phyloP scores from a whole-genome alignment of 768 basidiomycete species.

The Heimioporus sp. region DNA sequence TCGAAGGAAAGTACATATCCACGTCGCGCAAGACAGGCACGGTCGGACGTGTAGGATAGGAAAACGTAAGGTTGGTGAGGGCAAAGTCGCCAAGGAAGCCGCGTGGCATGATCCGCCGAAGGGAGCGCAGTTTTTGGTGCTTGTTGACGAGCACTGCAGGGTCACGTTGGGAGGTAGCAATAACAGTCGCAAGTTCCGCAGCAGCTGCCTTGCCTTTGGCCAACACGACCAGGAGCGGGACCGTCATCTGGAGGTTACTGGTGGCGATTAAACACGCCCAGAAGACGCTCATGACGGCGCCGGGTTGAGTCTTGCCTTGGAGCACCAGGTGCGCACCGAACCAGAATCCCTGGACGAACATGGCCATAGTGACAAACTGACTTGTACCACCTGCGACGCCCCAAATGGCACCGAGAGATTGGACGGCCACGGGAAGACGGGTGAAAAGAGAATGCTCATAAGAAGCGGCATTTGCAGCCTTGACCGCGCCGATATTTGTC shows the following conservation, averaged over 20 bases:
- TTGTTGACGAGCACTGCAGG: conserved; percentile 19
- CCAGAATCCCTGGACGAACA: conserved; percentile 98
- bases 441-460: conserved; percentile 52
- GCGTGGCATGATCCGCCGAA: conserved; percentile 66
- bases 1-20: conserved; percentile 65
- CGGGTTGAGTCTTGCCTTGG: conserved; percentile 63
- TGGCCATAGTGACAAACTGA: conserved; percentile 83
- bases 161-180: conserved; percentile 36
- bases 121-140: conserved; percentile 19
- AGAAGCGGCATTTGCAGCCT: conserved; percentile 80
- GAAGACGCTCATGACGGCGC: conserved; percentile 93
- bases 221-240: conserved; percentile 76
- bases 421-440: conserved; percentile 45
- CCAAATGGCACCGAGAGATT: conserved; percentile 69
- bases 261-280: conserved; percentile 95
- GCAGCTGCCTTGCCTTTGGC: conserved; percentile 56
- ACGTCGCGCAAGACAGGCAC: conserved; percentile 57
- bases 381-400: conserved; percentile 62
- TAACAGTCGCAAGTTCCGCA: conserved; percentile 24
- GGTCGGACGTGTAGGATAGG: conserved; percentile 71
- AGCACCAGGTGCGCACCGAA: conserved; percentile 88
- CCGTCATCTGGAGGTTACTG: conserved; percentile 81
- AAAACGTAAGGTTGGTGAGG: conserved; percentile 59
- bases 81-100: conserved; percentile 70
- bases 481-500: conserved; percentile 82